Conservation (phyloP, 1,139 yeast genomes). For the Neolecta irregularis region DNA sequence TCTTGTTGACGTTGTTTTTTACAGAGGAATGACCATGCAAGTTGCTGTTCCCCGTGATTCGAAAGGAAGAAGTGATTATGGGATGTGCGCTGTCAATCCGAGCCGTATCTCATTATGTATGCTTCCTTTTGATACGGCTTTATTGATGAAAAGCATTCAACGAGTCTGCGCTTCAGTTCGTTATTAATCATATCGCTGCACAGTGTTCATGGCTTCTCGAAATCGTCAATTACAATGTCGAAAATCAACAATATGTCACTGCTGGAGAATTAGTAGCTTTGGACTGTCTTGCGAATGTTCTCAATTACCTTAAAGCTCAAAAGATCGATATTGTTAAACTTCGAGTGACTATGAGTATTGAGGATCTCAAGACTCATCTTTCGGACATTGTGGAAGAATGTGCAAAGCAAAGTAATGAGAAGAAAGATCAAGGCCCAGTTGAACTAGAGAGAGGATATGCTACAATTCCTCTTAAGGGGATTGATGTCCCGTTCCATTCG, state of each 20-base stretch:
- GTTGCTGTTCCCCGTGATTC: constrained; percentile 98
- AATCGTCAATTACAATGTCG: constrained; percentile 95
- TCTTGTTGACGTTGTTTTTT: constrained; percentile 95
- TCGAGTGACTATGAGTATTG: constrained; percentile 66
- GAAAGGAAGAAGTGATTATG: constrained; percentile 89
- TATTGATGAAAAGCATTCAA: constrained; percentile 70
- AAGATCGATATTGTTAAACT: constrained; percentile 85
- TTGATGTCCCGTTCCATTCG: constrained; percentile 98
- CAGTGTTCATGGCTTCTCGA: constrained; percentile 89
- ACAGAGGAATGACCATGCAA: constrained; percentile 99
- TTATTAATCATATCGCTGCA: constrained; percentile 70
- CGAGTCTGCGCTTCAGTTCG: constrained; percentile 88
- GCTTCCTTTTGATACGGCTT: too few relatives aligned
- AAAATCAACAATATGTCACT: constrained; percentile 93
- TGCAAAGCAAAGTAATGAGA: constrained; percentile 59
- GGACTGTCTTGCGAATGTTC: constrained; percentile 82
- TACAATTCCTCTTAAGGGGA: constrained; percentile 93
- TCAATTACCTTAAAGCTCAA: constrained; percentile 82
- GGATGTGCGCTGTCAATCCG: constrained; percentile 98
- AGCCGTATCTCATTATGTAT: constrained; percentile 83
- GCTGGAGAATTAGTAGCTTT: constrained; percentile 96
- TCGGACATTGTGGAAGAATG: constrained; percentile 78
- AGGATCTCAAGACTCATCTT: constrained; percentile 75
- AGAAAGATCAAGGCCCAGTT: constrained; percentile 39
- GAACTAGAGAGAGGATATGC: constrained; percentile 97